Evolutionary conservation across 2,329 filamentous ascomycete species (phyloP).

Genomic region (Ramularia endophylla): DNA sequence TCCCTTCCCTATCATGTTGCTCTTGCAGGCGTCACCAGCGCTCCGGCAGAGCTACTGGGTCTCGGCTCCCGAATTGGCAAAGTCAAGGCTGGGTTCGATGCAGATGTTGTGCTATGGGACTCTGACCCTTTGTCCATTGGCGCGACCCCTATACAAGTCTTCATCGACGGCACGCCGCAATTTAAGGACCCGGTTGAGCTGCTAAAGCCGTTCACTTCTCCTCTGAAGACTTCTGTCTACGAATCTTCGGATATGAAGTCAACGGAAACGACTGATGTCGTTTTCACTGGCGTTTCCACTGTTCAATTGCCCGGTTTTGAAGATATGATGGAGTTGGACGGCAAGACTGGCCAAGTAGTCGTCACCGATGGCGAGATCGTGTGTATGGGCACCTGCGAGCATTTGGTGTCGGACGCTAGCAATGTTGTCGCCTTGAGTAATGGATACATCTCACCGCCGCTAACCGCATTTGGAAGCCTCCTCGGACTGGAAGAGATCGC

Average conservation of each 20-base stretch:
- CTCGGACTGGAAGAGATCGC: conserved; percentile 61
- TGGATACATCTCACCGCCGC: conserved; percentile 55
- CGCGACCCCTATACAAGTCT: conserved; percentile 37
- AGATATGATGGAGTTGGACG: conserved; percentile 9
- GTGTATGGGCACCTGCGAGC: conserved; percentile 51
- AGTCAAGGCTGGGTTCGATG: conserved; percentile 36
- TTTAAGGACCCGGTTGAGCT: conserved; percentile 48
- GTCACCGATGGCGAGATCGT: conserved; percentile 49
- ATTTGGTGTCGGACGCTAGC: conserved; percentile 38
- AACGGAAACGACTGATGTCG: conserved; percentile 32
- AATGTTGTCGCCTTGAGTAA: conserved; percentile 47
- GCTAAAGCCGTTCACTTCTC: conserved; percentile 41
- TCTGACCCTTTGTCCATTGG: conserved; percentile 25
- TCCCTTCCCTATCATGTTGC: conserved; percentile 38
- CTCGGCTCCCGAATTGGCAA: conserved; percentile 37
- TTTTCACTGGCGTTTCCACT: conserved; percentile 54
- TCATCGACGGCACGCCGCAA: conserved; percentile 44
- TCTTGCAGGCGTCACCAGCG: conserved; percentile 35
- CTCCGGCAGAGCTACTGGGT: conserved; percentile 36
- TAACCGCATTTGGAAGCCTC: conserved; percentile 55
- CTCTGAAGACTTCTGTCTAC: conserved; percentile 37
- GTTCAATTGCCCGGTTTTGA: conserved; percentile 46
- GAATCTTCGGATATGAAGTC: conserved; percentile 34
- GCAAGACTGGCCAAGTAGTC: conserved; percentile 39
- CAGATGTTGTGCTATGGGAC: conserved; percentile 41